These are phyloP conservation scores for Hawksworthiomyces lignivorus DNA, from an alignment of 2,329 filamentous ascomycete species.

Conservation along the genomic window DNA sequence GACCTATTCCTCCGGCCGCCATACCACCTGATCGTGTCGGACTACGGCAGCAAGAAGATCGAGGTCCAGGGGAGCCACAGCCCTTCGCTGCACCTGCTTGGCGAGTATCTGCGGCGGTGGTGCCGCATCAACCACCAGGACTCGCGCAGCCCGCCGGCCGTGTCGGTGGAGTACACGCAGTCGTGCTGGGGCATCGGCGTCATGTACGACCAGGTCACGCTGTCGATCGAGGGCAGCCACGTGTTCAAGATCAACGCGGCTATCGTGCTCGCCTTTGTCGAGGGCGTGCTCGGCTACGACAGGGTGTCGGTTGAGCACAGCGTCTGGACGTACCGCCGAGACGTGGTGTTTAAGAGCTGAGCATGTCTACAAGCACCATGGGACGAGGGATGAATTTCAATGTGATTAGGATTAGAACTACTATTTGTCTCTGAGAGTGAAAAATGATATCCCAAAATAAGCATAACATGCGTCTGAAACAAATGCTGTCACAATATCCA, in stretches of 20 bases:
- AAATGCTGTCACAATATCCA: no score
- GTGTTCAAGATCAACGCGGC: constrained; percentile 31
- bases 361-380: no score
- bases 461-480: no score
- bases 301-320: constrained; percentile 16
- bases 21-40: constrained; percentile 36
- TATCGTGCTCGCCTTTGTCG: constrained; percentile 37
- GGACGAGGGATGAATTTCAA: no score
- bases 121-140: constrained; percentile 34
- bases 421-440: no score
- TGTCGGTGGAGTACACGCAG: constrained; percentile 34
- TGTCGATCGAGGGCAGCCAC: constrained; percentile 27
- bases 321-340: constrained; percentile 14
- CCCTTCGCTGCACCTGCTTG: constrained; percentile 35
- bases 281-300: constrained; percentile 39
- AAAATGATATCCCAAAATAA: no score
- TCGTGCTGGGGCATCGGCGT: constrained; percentile 37
- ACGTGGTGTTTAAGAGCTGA: constrained; percentile 7
- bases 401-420: no score
- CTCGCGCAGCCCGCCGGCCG: constrained; percentile 29
- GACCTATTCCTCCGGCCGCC: constrained; percentile 39
- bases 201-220: constrained; percentile 34
- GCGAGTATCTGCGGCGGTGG: constrained; percentile 40
- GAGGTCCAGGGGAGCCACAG: constrained; percentile 41
- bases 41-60: constrained; percentile 23